Conservation (phyloP, 1,284 basidiomycete species). For the Golubevia pallescens region DNA sequence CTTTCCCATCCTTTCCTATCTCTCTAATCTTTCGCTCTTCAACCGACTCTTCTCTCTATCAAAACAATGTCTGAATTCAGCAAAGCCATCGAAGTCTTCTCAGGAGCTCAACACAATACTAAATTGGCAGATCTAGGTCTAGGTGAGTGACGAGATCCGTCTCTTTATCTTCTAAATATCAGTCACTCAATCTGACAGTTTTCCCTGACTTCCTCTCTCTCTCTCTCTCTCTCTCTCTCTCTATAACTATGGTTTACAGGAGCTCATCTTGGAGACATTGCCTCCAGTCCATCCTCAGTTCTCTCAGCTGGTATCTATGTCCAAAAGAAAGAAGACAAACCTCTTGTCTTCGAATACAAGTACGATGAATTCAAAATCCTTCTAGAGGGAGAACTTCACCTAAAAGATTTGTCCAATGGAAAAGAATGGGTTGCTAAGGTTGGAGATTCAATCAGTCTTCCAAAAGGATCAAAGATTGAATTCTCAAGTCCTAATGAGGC, state of each 20-base stretch:
- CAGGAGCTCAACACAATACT: slow-evolving; percentile 1
- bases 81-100: slow-evolving; percentile 5
- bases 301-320: slow-evolving; percentile 15
- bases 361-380: slow-evolving; percentile 21
- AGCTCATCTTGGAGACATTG: slow-evolving; percentile 16
- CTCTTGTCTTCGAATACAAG: slow-evolving; percentile 14
- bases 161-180: too few relatives aligned
- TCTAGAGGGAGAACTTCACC: slow-evolving; percentile 20
- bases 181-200: too few relatives aligned
- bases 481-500: slow-evolving; percentile 14
- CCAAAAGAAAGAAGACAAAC: slow-evolving; percentile 14
- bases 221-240: too few relatives aligned
- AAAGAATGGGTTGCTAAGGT: slow-evolving; percentile 8
- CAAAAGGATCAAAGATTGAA: slow-evolving; percentile 17
- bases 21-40: too few relatives aligned
- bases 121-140: slow-evolving; percentile 17
- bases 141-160: slow-evolving; percentile 1
- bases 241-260: too few relatives aligned
- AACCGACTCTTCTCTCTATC: not conserved
- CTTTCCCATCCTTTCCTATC: too few relatives aligned
- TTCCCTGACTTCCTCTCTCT: too few relatives aligned
- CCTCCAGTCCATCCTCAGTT: slow-evolving; percentile 4
- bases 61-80: slow-evolving; percentile 1
- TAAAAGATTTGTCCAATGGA: slow-evolving; percentile 17
- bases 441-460: slow-evolving; percentile 19